Percentiles rank a stretch among this genome's conserved stretches.
Conservation (phyloP, 352 stramenopile species). For the Pythium guiyangense region DNA sequence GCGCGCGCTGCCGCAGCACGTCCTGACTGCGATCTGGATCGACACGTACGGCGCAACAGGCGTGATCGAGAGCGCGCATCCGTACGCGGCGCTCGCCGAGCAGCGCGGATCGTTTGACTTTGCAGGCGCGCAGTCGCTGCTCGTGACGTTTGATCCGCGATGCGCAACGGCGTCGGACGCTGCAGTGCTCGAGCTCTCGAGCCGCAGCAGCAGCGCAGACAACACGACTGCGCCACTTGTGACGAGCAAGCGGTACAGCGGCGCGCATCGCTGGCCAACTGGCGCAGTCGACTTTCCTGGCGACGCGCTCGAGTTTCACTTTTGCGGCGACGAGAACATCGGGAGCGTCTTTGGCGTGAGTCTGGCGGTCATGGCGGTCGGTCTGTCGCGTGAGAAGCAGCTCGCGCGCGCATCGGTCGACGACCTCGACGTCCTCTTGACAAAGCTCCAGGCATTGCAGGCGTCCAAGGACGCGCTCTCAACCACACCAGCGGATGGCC, state of each 20-base stretch:
- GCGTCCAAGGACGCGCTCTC: not conserved
- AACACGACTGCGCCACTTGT: slow-evolving; percentile 3
- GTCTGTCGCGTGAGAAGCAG: slow-evolving; percentile 61
- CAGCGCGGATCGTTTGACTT: slow-evolving; percentile 43
- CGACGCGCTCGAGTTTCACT: slow-evolving; percentile 57
- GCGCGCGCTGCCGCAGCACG: slow-evolving; percentile 36
- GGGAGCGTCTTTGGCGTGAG: slow-evolving; percentile 55
- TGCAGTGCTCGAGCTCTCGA: slow-evolving; percentile 18
- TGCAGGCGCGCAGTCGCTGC: slow-evolving; percentile 43
- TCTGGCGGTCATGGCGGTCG: slow-evolving; percentile 49
- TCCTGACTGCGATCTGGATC: slow-evolving; percentile 69
- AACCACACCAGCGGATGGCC: no score
- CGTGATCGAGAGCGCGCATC: slow-evolving; percentile 64
- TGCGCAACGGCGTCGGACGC: slow-evolving; percentile 30
- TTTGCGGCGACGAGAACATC: slow-evolving; percentile 50
- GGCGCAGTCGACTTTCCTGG: slow-evolving; percentile 47
- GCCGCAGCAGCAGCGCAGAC: slow-evolving; percentile 1
- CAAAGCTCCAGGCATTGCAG: slow-evolving; percentile 19
- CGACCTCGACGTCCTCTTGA: slow-evolving; percentile 34
- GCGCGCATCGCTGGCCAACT: slow-evolving; percentile 42
- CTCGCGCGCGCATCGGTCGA: slow-evolving; percentile 34
- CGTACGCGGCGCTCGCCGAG: slow-evolving; percentile 29
- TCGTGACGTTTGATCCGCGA: slow-evolving; percentile 63
- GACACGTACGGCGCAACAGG: slow-evolving; percentile 62
- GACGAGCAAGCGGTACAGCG: slow-evolving; percentile 29